A percentile compares a stretch with the other conserved stretches of the same genome.
phyloP scores from a whole-genome alignment of 208 protist genomes.

The Naegleria gruberi region DNA sequence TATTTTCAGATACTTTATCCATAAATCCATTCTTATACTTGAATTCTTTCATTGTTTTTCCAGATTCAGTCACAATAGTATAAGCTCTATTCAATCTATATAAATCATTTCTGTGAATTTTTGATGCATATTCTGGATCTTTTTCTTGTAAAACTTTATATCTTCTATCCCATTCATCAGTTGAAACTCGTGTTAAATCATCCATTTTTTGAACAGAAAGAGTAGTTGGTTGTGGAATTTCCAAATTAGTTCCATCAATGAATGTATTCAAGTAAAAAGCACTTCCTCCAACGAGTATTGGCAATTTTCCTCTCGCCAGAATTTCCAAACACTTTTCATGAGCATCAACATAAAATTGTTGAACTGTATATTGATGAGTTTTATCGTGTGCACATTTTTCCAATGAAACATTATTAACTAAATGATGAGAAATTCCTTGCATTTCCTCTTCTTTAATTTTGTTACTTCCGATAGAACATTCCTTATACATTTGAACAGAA shows the following conservation, averaged over 20 bases:
- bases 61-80: not conserved
- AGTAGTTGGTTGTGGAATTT: not conserved
- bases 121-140: not conserved
- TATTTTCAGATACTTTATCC: not conserved
- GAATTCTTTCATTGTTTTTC: not conserved
- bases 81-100: not conserved
- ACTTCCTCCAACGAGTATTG: not conserved
- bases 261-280: not conserved
- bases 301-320: not conserved
- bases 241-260: not conserved
- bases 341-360: not conserved
- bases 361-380: not conserved
- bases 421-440: not conserved
- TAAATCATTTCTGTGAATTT: not conserved
- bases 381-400: not conserved
- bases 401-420: not conserved
- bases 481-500: constrained; percentile 2
- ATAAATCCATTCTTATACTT: not conserved
- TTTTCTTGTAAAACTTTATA: not conserved
- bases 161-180: not conserved
- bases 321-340: not conserved
- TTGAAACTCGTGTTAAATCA: not conserved
- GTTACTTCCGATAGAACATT: constrained; percentile 2
- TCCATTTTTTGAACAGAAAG: not conserved
- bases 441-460: not conserved